Percentiles rank a stretch among this genome's conserved stretches.
These are phyloP conservation scores for Aspergillus uvarum DNA, from an alignment of 2,329 filamentous ascomycete genomes.

Conservation along the genomic window DNA sequence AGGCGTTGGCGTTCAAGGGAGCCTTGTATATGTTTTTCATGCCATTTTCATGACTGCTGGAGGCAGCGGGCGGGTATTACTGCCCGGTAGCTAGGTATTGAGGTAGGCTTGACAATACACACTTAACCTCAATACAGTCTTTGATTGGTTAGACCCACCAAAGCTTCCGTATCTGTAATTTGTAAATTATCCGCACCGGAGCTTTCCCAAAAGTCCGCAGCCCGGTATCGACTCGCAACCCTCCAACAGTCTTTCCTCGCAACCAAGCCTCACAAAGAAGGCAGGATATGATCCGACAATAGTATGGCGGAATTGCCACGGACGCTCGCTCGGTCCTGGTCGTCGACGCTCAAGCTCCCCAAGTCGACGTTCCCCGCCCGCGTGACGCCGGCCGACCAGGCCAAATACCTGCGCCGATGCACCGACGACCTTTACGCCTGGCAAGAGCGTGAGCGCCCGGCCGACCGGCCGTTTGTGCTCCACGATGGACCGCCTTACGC, in stretches of 20 bases:
- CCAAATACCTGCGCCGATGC: conserved; percentile 68
- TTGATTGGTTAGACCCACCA: background rate
- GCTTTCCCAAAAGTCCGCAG: background rate
- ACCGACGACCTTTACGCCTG: conserved; percentile 87
- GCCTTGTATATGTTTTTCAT: background rate
- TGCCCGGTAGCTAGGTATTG: too few relatives aligned
- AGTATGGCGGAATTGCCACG: conserved; percentile 41
- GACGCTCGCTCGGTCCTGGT: conserved; percentile 57
- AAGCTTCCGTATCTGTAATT: background rate
- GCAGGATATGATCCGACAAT: conserved; percentile 30
- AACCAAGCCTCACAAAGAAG: conserved; percentile 6
- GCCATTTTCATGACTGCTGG: background rate
- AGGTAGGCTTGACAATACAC: background rate
- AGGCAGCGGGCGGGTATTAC: too few relatives aligned
- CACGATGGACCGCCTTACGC: conserved; percentile 98
- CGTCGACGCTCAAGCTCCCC: conserved; percentile 72
- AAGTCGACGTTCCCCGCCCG: conserved; percentile 67
- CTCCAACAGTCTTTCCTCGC: background rate
- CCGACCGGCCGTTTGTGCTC: conserved; percentile 67
- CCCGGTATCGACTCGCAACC: background rate
- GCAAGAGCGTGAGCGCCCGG: conserved; percentile 63
- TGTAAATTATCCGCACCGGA: background rate
- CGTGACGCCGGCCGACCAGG: conserved; percentile 46
- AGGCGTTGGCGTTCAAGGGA: background rate
- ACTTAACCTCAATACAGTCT: background rate